Base-by-base conservation (phyloP, 441 rosid species). In the Dalechampia spathulata region DNA sequence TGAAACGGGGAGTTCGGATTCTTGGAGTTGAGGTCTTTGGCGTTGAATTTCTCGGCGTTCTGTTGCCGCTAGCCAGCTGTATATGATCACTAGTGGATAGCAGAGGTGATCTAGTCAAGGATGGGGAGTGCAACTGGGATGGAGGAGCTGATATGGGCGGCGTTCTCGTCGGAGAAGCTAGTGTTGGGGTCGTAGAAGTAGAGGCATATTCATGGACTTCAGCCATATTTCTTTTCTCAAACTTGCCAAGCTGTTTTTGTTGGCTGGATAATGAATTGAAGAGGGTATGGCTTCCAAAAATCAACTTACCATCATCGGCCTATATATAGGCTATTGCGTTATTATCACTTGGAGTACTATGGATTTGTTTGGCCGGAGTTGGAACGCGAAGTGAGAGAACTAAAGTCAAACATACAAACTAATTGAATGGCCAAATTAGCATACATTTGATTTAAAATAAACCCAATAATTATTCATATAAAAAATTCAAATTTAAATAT, bases 111-210 rank as follows among this genome's bases (percentile, higher is more conserved):
- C 86, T 70, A 11, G 87, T 60, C 36, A 84, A 41, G 7, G 91
- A 84, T 0, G 87, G 91, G 10, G 91, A 84, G 55, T 84, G 87
- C 28, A 75, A 53, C 65, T 81, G 87, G 16, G 91, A 81, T 2
- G 91, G 86, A 22, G 87, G 86, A 49, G 84, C 70, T 0, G 92
- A 79, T 49, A 82, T 78, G 0, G 83, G 86, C 2, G 87, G 81
- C 1, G 74, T 63, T 16, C 69, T 68, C 34, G 40, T 27, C 0
- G 81, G 73, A 21, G 52, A 36, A 11, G 43, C 57, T 2, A 44
- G 19, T 22, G 30, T 22, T 37, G 62, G 62, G 2, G 62, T 62
- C 3, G 38, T 48, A 6, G 60, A 32, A 16, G 15, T 34, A 4
- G 81, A 78, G 49, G 30, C 37, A 46, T 22, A 47, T 52, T 77